Evolutionary conservation across 2,329 filamentous ascomycete genomes (phyloP), one percentile per base, ranked within the genome.

Genomic region (Ascocoryne sarcoides): DNA sequence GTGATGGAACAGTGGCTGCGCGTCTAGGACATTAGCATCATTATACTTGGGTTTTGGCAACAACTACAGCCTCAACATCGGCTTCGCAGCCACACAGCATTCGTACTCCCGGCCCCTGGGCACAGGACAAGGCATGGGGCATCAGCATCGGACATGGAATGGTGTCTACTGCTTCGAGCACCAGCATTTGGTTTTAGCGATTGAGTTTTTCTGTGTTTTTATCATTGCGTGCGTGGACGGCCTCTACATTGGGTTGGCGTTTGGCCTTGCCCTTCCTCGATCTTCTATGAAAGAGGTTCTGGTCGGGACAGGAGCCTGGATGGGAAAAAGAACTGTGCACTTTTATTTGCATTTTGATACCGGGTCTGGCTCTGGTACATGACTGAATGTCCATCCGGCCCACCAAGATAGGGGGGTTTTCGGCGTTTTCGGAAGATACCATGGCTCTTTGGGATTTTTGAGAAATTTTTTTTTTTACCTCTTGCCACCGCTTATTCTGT

Each of bases 341-440:
- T 42, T 38, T 21, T n/a, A 16, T 37, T 39, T 39, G 28, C 17
- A 26, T 45, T 49, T 51, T 51, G 45, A 50, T 50, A 51, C 45
- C 44, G 39, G 37, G 45, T 23, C n/a, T n/a, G n/a, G n/a, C 37
- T 30, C 28, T 29, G 34, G 30, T 28, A 21, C 35, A 17, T 28
- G 32, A 36, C 14, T n/a, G 31, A 16, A 45, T 36, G 31, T 26
- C 9, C 42, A 36, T 33, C 35, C 28, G 32, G 17, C 15, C 33
- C 32, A 40, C 37, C 29, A 43, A 42, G 45, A 43, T 26, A 35
- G 31, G 31, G 44, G 40, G 36, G 37, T 31, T 42, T 44, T 37
- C 12, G 52, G 51, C 45, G 51, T 49, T 51, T 51, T 51, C 39
- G 53, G 52, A 55, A 55, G 53, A 56, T 56, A 56, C 53, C 53